These are phyloP conservation scores for Lentinula boryana DNA, from an alignment of 768 basidiomycete genomes.

Conservation along the genomic window DNA sequence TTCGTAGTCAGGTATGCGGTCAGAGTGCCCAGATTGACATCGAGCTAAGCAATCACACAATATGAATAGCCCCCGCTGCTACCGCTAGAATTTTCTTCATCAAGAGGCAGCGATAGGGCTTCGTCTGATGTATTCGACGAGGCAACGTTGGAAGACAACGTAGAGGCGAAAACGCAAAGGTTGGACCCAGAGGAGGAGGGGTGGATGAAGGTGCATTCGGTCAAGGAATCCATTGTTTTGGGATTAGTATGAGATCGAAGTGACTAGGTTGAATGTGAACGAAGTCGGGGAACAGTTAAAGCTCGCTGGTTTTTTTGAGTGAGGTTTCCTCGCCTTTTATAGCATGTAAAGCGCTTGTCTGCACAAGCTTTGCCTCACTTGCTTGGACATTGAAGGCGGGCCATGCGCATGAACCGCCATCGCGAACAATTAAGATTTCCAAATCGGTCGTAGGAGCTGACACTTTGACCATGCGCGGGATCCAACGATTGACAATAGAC, in stretches of 20 bases:
- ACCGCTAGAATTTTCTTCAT: neutral
- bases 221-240: neutral
- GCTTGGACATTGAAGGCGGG: no score
- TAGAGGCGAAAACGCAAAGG: neutral
- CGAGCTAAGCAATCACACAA: neutral
- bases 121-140: neutral
- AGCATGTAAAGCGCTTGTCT: no score
- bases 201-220: neutral
- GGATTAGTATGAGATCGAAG: neutral
- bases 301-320: neutral
- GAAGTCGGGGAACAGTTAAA: neutral
- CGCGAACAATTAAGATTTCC: no score
- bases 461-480: no score
- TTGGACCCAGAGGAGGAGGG: neutral
- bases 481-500: no score
- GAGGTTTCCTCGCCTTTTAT: neutral
- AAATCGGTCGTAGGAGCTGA: no score
- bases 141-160: neutral
- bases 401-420: no score
- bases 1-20: no score
- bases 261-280: neutral
- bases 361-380: no score
- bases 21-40: neutral
- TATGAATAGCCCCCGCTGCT: neutral
- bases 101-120: neutral